Conservation (phyloP, 768 basidiomycete species). For the Leucocoprinus sp. region DNA sequence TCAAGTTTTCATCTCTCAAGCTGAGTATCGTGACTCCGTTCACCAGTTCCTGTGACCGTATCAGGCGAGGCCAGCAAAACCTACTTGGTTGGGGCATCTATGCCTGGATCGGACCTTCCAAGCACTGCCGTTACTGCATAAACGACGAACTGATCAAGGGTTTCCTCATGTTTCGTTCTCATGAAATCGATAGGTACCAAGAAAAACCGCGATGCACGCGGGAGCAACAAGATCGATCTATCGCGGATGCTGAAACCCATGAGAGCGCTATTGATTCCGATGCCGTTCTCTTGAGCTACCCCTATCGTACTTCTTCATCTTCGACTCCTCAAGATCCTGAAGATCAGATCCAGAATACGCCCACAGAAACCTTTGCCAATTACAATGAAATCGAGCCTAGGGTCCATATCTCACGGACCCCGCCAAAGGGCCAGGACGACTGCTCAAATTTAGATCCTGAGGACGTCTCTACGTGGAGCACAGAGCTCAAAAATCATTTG, state of each 20-base stretch:
- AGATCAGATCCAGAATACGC: neutral
- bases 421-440: neutral
- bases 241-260: neutral
- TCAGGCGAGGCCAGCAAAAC: conserved; percentile 7
- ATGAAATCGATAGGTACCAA: neutral
- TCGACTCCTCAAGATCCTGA: neutral
- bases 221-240: neutral
- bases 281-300: conserved; percentile 8
- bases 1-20: neutral
- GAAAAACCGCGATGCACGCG: neutral
- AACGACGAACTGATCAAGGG: conserved; percentile 2
- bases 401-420: neutral
- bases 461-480: neutral
- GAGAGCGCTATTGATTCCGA: neutral
- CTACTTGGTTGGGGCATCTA: conserved; percentile 5
- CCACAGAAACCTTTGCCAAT: conserved; percentile 3
- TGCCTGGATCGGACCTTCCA: conserved; percentile 4
- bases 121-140: conserved; percentile 7
- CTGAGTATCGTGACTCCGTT: neutral
- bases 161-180: conserved; percentile 1
- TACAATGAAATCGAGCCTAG: conserved; percentile 4
- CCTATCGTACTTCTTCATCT: conserved; percentile 2
- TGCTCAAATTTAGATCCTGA: neutral
- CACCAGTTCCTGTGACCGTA: conserved; percentile 7
- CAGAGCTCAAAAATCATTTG: conserved; percentile 4